A percentile compares a stretch with the other conserved stretches of the same genome.
Evolutionary conservation across 768 basidiomycete genomes (phyloP).

Genomic region (Leccinum longicurvipes): DNA sequence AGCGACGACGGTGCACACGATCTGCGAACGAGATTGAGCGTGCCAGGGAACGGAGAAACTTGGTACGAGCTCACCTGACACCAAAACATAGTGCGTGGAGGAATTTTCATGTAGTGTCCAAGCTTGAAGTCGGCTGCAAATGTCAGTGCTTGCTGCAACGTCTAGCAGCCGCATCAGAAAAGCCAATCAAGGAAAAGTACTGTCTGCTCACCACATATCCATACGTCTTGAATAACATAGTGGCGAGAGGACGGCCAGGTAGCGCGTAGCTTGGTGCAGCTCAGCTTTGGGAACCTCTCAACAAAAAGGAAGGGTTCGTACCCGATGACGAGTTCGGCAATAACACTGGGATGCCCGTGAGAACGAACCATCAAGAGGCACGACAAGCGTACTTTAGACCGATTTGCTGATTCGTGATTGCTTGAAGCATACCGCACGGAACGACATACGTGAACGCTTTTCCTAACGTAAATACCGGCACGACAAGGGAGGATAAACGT

Average conservation of each 20-base stretch:
- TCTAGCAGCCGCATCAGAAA: constrained; percentile 9
- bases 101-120: constrained; percentile 62
- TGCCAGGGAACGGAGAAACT: background rate
- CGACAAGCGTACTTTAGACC: constrained; percentile 44
- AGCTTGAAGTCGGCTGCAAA: constrained; percentile 81
- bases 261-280: constrained; percentile 46
- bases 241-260: constrained; percentile 74
- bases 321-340: constrained; percentile 79
- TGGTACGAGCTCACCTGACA: constrained; percentile 44
- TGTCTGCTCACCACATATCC: constrained; percentile 55
- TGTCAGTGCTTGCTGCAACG: constrained; percentile 47
- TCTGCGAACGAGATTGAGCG: constrained; percentile 28
- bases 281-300: background rate
- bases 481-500: constrained; percentile 9
- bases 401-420: constrained; percentile 79
- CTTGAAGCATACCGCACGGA: constrained; percentile 57
- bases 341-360: constrained; percentile 40
- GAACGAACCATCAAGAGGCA: background rate
- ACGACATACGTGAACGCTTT: constrained; percentile 43
- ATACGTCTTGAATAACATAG: constrained; percentile 86
- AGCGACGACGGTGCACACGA: constrained; percentile 62
- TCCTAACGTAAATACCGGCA: background rate
- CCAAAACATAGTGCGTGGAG: constrained; percentile 70
- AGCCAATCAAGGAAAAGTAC: no score
- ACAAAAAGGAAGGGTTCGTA: background rate